These are phyloP conservation scores for Bullera alba DNA, from an alignment of 768 basidiomycete genomes.

Conservation along the genomic window DNA sequence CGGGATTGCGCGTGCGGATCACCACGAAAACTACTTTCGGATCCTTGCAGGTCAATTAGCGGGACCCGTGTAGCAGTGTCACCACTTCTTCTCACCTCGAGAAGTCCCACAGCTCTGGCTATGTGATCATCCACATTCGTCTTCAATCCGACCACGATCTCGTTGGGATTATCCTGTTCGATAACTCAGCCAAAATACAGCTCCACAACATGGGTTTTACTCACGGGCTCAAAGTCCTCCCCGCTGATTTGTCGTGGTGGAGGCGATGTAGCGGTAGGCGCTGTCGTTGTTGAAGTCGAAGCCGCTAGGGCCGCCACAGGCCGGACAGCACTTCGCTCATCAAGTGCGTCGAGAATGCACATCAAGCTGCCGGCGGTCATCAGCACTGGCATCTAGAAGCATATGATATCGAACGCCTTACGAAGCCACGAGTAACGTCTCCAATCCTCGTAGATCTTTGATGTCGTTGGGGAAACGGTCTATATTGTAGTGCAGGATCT, in stretches of 20 bases:
- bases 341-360: conserved; percentile 35
- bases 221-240: conserved; percentile 37
- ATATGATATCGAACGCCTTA: conserved; percentile 6
- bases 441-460: conserved; percentile 38
- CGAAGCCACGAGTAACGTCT: conserved; percentile 29
- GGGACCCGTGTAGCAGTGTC: not conserved
- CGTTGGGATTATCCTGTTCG: conserved; percentile 34
- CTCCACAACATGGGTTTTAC: not conserved
- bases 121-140: conserved; percentile 31
- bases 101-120: conserved; percentile 26
- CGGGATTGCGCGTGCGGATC: conserved; percentile 25
- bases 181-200: not conserved
- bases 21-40: conserved; percentile 39
- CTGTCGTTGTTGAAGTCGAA: not conserved
- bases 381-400: not conserved
- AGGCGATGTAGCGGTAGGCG: not conserved
- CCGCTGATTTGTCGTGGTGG: conserved; percentile 17
- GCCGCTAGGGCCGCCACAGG: not conserved
- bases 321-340: conserved; percentile 12
- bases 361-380: conserved; percentile 14
- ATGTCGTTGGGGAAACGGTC: conserved; percentile 42
- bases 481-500: conserved; percentile 44
- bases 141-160: conserved; percentile 31
- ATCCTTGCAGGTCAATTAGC: conserved; percentile 17
- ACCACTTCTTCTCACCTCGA: conserved; percentile 20